Percentiles rank a stretch among this genome's conserved stretches.
Evolutionary conservation across 331 rosid species (phyloP).

Genomic region (Cucumis variabilis): DNA sequence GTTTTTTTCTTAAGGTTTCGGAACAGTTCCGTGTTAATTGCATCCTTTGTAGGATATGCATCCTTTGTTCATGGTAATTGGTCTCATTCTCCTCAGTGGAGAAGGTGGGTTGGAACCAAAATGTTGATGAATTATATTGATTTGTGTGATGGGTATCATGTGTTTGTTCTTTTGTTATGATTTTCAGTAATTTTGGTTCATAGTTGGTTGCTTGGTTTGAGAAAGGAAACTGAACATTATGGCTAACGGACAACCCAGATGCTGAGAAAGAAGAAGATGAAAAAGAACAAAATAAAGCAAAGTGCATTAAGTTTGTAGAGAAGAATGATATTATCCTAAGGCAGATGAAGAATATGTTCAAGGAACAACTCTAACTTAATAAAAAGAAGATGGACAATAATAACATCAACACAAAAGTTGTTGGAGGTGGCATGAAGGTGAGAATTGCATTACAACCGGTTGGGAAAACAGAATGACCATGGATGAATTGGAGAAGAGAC

Average conservation of each 20-base stretch:
- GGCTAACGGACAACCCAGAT: too few relatives aligned
- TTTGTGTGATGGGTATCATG: constrained; percentile 27
- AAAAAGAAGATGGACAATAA: too few relatives aligned
- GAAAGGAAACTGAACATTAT: background rate
- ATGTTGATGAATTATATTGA: background rate
- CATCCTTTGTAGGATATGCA: constrained; percentile 71
- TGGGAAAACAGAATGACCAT: background rate
- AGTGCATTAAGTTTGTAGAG: too few relatives aligned
- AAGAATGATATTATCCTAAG: too few relatives aligned
- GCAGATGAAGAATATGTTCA: too few relatives aligned
- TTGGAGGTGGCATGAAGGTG: background rate
- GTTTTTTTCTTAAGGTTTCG: background rate
- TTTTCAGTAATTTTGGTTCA: constrained; percentile 75
- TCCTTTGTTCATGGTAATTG: constrained; percentile 91
- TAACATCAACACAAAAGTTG: constrained; percentile 15
- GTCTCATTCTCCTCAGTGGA: constrained; percentile 86
- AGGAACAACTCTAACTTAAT: too few relatives aligned
- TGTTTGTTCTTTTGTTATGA: background rate
- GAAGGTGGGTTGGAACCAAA: constrained; percentile 61
- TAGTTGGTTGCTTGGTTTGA: constrained; percentile 87
- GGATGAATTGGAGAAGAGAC: background rate
- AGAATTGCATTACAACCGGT: background rate
- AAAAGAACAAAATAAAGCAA: too few relatives aligned
- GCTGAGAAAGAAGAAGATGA: too few relatives aligned
- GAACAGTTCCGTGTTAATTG: constrained; percentile 11